phyloP scores from a whole-genome alignment of 257 asterid genomes.

The Gardenia jasminoides region DNA sequence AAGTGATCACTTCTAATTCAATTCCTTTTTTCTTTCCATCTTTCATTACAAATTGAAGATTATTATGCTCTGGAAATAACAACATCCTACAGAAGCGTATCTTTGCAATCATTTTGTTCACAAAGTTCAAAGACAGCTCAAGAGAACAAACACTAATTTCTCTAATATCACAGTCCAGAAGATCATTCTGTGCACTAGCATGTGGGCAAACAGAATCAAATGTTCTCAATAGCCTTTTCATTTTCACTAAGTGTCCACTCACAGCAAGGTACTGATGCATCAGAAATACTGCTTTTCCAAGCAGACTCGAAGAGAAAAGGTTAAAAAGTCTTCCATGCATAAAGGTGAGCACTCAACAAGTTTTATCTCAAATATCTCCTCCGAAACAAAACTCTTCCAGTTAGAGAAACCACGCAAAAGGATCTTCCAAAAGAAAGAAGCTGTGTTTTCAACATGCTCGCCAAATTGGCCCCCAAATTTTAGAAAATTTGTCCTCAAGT shows the following conservation, averaged over 20 bases:
- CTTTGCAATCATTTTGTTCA: slow-evolving; percentile 67
- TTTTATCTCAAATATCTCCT: slow-evolving; percentile 44
- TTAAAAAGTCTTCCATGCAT: slow-evolving; percentile 45
- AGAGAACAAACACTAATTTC: slow-evolving; percentile 45
- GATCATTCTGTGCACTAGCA: slow-evolving; percentile 40
- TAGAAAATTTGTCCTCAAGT: slow-evolving; percentile 38
- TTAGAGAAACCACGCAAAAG: slow-evolving; percentile 51
- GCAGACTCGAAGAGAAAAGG: slow-evolving; percentile 61
- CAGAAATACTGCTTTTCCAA: slow-evolving; percentile 60
- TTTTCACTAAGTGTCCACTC: slow-evolving; percentile 39
- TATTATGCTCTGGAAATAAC: slow-evolving; percentile 38
- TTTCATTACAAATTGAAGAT: slow-evolving; percentile 29
- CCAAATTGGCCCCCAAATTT: slow-evolving; percentile 45
- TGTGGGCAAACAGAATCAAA: slow-evolving; percentile 61
- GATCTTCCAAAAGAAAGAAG: slow-evolving; percentile 45
- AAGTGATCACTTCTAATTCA: slow-evolving; percentile 35
- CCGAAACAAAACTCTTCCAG: slow-evolving; percentile 59
- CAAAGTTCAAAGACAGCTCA: slow-evolving; percentile 52
- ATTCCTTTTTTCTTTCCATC: slow-evolving; percentile 25
- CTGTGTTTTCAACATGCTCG: slow-evolving; percentile 40
- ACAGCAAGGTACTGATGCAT: slow-evolving; percentile 37
- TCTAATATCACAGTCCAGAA: slow-evolving; percentile 43
- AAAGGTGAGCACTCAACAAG: slow-evolving; percentile 38
- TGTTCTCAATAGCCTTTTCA: slow-evolving; percentile 46
- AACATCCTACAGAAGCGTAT: slow-evolving; percentile 59